Evolutionary conservation across 441 rosid genomes (phyloP).

Genomic region (Populus tomentosa): DNA sequence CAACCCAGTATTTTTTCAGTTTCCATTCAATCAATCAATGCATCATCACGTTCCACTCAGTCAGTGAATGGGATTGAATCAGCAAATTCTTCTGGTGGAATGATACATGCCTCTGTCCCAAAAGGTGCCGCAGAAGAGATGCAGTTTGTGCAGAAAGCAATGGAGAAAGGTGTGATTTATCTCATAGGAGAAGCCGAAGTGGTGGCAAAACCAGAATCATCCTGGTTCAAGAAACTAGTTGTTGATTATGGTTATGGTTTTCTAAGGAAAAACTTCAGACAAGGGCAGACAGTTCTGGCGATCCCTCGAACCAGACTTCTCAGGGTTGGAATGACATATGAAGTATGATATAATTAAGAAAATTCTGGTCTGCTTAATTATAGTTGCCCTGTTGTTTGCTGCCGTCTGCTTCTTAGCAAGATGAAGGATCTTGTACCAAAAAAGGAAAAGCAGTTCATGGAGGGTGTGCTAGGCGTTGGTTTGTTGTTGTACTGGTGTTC

Average conservation of each 20-base stretch:
- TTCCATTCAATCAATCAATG: constrained; percentile 11
- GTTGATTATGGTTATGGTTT: constrained; percentile 55
- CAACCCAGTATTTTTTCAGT: constrained; percentile 22
- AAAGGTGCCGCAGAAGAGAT: constrained; percentile 45
- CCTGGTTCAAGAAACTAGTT: constrained; percentile 55
- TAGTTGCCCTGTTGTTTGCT: no score
- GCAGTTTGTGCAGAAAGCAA: constrained; percentile 55
- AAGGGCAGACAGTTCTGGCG: constrained; percentile 44
- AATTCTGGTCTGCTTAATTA: no score
- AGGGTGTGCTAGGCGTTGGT: no score
- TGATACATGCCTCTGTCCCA: constrained; percentile 9
- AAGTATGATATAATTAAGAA: constrained; percentile 33
- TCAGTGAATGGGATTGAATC: constrained; percentile 18
- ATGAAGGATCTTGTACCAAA: no score
- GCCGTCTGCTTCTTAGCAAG: no score
- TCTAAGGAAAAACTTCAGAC: constrained; percentile 62
- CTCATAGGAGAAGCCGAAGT: constrained; percentile 71
- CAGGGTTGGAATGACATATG: constrained; percentile 80
- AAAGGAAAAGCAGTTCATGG: no score
- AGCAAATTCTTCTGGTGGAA: constrained; percentile 22
- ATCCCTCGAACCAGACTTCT: constrained; percentile 61
- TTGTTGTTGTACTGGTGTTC: no score
- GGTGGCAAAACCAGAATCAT: constrained; percentile 44
- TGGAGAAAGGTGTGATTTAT: constrained; percentile 62
- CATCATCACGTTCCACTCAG: not conserved